Evolutionary conservation across 2,329 filamentous ascomycete species (phyloP), one percentile per base, ranked within the genome.

Genomic region (Akanthomyces muscarius): DNA sequence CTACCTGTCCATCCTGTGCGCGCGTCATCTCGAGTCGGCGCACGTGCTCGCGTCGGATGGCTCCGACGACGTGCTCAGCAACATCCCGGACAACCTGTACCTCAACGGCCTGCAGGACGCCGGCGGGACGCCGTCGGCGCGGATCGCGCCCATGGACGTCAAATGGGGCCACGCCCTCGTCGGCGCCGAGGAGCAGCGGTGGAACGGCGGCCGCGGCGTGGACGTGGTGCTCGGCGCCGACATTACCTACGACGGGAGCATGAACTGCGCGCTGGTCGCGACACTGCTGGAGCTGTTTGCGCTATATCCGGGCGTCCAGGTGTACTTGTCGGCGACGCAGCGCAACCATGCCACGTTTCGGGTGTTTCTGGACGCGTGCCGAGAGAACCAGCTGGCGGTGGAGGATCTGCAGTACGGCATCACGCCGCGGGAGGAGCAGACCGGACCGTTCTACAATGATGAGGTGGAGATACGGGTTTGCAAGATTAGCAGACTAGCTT

Each of bases 151-250:
- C 1, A 84, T 82, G 72, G 80, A 87, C 4, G 71, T 91, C 38
- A 81, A 81, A 71, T 91, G 89, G 88, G 89, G 89, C 0, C 78
- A 83, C 65, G 81, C 82, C 0, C 72, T 88, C 4, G 73, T 85
- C 54, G 84, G 82, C 4, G 83, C 81, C 0, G 87, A 88, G 72
- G 81, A 86, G 60, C 70, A 78, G 59, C 72, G 74, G 52, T 83
- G 83, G 82, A 80, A 81, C 66, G 76, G 76, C 23, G 78, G 78
- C 21, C 69, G 71, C 5, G 68, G 71, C 2, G 72, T 86, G 51
- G 88, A 93, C 71, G 74, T 91, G 5, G 82, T 93, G 2, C 74
- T 94, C 33, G 91, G 89, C 4, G 89, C 90, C 41, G 90, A 94
- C 72, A 84, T 94, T 74, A 93, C 89, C 0, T 94, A 93, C 73